A percentile compares a stretch with the other conserved stretches of the same genome.
Conservation (phyloP, 2,329 filamentous ascomycete genomes). For the Monilinia fructicola region DNA sequence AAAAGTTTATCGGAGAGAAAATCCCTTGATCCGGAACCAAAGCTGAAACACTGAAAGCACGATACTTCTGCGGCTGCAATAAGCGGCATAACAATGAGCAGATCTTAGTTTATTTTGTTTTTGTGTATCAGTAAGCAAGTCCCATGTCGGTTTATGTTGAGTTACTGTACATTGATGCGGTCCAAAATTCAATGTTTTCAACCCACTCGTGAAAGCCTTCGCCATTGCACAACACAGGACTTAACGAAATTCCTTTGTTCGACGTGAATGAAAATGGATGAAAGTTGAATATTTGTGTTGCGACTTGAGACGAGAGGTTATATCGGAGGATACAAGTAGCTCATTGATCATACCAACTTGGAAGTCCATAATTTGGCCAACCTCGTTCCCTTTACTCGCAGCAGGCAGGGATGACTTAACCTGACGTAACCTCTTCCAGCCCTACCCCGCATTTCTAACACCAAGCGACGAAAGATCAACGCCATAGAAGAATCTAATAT, state of each 20-base stretch:
- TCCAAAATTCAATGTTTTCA: not conserved
- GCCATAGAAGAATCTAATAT: not conserved
- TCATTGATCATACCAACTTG: not conserved
- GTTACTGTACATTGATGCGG: not conserved
- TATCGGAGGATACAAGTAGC: not conserved
- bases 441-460: not conserved
- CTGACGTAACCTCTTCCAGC: not conserved
- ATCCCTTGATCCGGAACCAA: not conserved
- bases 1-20: not conserved
- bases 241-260: not conserved
- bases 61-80: not conserved
- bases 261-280: not conserved
- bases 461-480: not conserved
- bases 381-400: not conserved
- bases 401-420: constrained; percentile 6
- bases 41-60: not conserved
- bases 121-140: not conserved
- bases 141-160: not conserved
- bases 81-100: not conserved
- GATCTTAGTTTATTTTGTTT: not conserved
- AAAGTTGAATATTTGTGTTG: not conserved
- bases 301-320: not conserved
- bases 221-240: not conserved
- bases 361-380: not conserved
- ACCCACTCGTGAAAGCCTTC: too few relatives aligned